Percentiles rank a stretch among this genome's conserved stretches.
These are phyloP conservation scores for Naganishia onofrii DNA, from an alignment of 768 basidiomycete species.

Conservation along the genomic window DNA sequence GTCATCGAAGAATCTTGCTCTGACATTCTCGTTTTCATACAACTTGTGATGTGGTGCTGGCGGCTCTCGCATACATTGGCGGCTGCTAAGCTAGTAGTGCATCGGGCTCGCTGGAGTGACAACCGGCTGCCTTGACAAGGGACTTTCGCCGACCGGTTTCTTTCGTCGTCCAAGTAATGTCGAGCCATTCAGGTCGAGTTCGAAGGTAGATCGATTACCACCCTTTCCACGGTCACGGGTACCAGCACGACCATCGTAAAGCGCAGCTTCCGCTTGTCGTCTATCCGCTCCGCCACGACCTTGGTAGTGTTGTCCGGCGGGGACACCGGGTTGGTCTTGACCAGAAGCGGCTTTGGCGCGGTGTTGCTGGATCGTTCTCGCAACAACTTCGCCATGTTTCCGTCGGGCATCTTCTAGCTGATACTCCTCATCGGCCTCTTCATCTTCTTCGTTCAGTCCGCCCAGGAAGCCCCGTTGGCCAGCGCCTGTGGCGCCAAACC, in stretches of 20 bases:
- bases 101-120: conserved; percentile 40
- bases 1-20: conserved; percentile 6
- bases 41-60: conserved; percentile 6
- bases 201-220: conserved; percentile 58
- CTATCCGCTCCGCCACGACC: conserved; percentile 56
- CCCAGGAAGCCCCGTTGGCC: conserved; percentile 72
- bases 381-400: conserved; percentile 54
- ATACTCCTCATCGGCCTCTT: conserved; percentile 59
- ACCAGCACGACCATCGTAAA: conserved; percentile 69
- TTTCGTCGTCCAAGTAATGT: conserved; percentile 69
- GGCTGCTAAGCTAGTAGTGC: conserved; percentile 27
- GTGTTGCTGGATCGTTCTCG: conserved; percentile 53
- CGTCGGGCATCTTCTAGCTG: conserved; percentile 58
- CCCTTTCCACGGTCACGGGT: conserved; percentile 58
- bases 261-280: conserved; percentile 54
- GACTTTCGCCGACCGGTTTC: conserved; percentile 44
- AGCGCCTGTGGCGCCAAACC: conserved; percentile 73
- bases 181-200: conserved; percentile 80
- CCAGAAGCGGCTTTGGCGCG: conserved; percentile 51
- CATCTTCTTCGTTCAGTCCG: conserved; percentile 91
- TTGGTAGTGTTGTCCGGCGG: conserved; percentile 50
- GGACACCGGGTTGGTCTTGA: conserved; percentile 40
- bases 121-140: conserved; percentile 38
- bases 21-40: conserved; percentile 8
- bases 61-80: neutral